phyloP scores from a whole-genome alignment of 2,329 filamentous ascomycete genomes.

The Stachybotrys echinatus region DNA sequence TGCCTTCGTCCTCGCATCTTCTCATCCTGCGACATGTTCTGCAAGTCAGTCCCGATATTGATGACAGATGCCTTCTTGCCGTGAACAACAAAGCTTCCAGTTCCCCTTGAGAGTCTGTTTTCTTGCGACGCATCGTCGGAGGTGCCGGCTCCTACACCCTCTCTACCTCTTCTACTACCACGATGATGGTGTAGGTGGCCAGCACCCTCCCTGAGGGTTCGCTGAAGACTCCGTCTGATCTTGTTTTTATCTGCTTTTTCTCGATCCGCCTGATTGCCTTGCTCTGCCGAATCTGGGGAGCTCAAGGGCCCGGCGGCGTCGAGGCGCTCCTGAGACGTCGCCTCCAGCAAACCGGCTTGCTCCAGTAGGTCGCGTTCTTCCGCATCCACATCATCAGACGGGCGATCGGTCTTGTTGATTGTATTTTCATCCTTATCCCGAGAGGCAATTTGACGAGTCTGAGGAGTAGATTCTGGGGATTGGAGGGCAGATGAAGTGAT shows the following conservation, averaged over 20 bases:
- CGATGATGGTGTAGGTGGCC: conserved; percentile 62
- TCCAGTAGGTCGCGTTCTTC: conserved; percentile 63
- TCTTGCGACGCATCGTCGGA: conserved; percentile 41
- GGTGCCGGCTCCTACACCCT: conserved; percentile 28
- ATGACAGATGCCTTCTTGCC: conserved; percentile 97
- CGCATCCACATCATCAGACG: conserved; percentile 50
- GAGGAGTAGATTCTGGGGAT: conserved; percentile 15
- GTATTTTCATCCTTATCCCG: conserved; percentile 14
- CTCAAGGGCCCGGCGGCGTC: conserved; percentile 30
- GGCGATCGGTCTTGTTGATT: conserved; percentile 16
- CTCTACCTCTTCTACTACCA: conserved; percentile 71
- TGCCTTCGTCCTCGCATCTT: conserved; percentile 60
- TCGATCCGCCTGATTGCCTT: conserved; percentile 32
- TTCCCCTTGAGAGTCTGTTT: conserved; percentile 69
- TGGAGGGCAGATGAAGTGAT: conserved; percentile 19
- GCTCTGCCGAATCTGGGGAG: conserved; percentile 21
- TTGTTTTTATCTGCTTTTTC: conserved; percentile 57
- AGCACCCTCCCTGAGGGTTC: conserved; percentile 78
- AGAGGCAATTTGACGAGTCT: conserved; percentile 9
- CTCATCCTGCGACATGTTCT: conserved; percentile 70
- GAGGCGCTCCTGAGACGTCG: conserved; percentile 19
- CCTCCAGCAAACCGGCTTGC: conserved; percentile 59
- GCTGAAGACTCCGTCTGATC: conserved; percentile 80
- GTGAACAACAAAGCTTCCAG: conserved; percentile 91
- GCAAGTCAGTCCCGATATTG: conserved; percentile 90